These are phyloP conservation scores for Tulasnella sp. DNA, from an alignment of 768 basidiomycete species.

Conservation along the genomic window DNA sequence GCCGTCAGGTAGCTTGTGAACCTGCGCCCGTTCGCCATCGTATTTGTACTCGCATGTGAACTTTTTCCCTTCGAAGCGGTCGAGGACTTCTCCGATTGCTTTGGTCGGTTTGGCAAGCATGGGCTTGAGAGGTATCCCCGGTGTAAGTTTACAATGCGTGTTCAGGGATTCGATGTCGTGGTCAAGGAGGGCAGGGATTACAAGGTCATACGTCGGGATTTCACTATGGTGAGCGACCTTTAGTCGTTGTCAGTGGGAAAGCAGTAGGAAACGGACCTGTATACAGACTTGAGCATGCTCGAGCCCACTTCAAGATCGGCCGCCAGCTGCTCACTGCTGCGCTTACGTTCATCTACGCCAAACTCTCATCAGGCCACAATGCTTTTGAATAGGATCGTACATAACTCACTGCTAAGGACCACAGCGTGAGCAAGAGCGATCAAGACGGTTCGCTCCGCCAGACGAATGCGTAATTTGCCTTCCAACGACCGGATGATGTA, in stretches of 20 bases:
- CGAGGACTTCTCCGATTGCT: slow-evolving; percentile 93
- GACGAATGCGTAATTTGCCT: slow-evolving; percentile 93
- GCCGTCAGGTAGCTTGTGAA: slow-evolving; percentile 76
- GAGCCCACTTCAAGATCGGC: slow-evolving; percentile 64
- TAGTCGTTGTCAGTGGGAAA: background rate
- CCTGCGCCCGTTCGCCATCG: slow-evolving; percentile 95
- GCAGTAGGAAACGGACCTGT: slow-evolving; percentile 47
- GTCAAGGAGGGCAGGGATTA: slow-evolving; percentile 80
- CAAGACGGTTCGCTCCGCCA: slow-evolving; percentile 91
- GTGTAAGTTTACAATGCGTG: slow-evolving; percentile 78
- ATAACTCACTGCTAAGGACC: slow-evolving; percentile 54
- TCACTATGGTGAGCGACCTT: slow-evolving; percentile 62
- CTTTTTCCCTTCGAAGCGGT: slow-evolving; percentile 86
- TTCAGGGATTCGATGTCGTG: slow-evolving; percentile 59
- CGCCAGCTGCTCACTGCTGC: slow-evolving; percentile 61
- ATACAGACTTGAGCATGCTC: slow-evolving; percentile 75
- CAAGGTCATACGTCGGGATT: slow-evolving; percentile 82
- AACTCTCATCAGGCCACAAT: slow-evolving; percentile 8
- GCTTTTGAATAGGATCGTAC: background rate
- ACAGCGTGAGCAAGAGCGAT: slow-evolving; percentile 88
- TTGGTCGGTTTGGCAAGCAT: slow-evolving; percentile 99
- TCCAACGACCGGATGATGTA: slow-evolving; percentile 92
- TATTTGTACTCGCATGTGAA: slow-evolving; percentile 99
- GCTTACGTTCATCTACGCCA: slow-evolving; percentile 53
- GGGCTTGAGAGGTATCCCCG: slow-evolving; percentile 89